phyloP scores from a whole-genome alignment of 768 basidiomycete genomes.

The Clitopilus hobsonii region DNA sequence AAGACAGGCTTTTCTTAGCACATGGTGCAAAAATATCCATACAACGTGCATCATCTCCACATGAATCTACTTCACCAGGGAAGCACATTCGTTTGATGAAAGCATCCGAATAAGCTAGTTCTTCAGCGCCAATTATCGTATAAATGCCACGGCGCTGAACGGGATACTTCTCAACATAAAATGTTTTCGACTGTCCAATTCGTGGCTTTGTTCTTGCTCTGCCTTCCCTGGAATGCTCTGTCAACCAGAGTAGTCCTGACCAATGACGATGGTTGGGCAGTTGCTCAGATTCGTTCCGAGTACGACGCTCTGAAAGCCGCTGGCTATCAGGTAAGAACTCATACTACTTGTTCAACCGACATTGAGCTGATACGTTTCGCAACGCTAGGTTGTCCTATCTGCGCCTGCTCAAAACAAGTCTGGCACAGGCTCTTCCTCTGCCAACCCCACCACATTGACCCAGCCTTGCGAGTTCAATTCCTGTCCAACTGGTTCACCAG shows the following conservation, averaged over 20 bases:
- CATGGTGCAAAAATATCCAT: background rate
- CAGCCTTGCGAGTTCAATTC: slow-evolving; percentile 37
- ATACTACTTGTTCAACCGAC: background rate
- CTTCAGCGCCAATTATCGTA: background rate
- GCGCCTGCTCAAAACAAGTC: slow-evolving; percentile 37
- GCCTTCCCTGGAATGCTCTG: background rate
- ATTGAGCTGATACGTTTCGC: background rate
- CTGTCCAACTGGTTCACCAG: slow-evolving; percentile 34
- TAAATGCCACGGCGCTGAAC: no score
- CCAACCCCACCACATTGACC: slow-evolving; percentile 23
- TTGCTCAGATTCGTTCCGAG: slow-evolving; percentile 36
- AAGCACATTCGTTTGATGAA: background rate
- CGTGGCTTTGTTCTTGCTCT: background rate
- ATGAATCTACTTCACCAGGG: background rate
- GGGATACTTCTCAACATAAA: background rate
- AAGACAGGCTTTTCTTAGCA: background rate
- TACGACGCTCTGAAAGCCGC: slow-evolving; percentile 27
- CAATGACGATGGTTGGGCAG: slow-evolving; percentile 35
- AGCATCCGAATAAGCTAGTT: background rate
- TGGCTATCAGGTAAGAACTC: slow-evolving; percentile 25
- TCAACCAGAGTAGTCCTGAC: slow-evolving; percentile 14
- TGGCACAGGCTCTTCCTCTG: slow-evolving; percentile 33
- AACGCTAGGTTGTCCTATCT: slow-evolving; percentile 34
- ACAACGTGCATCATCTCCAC: background rate
- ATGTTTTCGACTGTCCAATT: background rate